Percentiles rank a stretch among this genome's conserved stretches.
phyloP scores from a whole-genome alignment of 768 basidiomycete genomes.

The Austroboletus eburneus region DNA sequence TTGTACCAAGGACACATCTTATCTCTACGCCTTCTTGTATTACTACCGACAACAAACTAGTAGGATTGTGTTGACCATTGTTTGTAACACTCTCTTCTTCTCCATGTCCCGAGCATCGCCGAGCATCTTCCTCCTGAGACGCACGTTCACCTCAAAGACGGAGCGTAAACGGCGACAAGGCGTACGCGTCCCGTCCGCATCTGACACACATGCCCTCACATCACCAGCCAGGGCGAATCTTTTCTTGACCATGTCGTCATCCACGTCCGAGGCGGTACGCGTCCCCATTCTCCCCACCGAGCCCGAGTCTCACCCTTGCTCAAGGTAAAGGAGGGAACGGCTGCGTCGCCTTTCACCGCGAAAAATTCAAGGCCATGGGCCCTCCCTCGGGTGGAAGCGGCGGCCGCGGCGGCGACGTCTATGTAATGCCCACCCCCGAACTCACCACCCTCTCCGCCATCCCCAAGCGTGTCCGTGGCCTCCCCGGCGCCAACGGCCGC shows the following conservation, averaged over 20 bases:
- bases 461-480: constrained; percentile 61
- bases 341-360: constrained; percentile 89
- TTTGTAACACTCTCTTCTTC: too few relatives aligned
- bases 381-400: constrained; percentile 95
- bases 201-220: not conserved
- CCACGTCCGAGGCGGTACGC: constrained; percentile 70
- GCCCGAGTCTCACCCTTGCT: constrained; percentile 1
- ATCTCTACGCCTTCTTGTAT: too few relatives aligned
- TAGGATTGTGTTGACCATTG: too few relatives aligned
- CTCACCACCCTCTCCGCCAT: constrained; percentile 77
- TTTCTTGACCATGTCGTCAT: constrained; percentile 83
- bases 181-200: constrained; percentile 31
- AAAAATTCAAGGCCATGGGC: constrained; percentile 78
- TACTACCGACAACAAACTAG: too few relatives aligned
- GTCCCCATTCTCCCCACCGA: not conserved
- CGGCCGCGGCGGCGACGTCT: constrained; percentile 84
- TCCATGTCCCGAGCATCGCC: too few relatives aligned
- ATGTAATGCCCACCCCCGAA: constrained; percentile 72
- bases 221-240: constrained; percentile 52
- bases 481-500: constrained; percentile 65
- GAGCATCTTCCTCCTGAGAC: too few relatives aligned
- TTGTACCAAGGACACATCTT: constrained; percentile 3
- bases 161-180: constrained; percentile 76
- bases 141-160: too few relatives aligned
- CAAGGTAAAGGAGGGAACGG: constrained; percentile 86